Conservation (phyloP, 441 rosid species). For the Croton laevigatus region DNA sequence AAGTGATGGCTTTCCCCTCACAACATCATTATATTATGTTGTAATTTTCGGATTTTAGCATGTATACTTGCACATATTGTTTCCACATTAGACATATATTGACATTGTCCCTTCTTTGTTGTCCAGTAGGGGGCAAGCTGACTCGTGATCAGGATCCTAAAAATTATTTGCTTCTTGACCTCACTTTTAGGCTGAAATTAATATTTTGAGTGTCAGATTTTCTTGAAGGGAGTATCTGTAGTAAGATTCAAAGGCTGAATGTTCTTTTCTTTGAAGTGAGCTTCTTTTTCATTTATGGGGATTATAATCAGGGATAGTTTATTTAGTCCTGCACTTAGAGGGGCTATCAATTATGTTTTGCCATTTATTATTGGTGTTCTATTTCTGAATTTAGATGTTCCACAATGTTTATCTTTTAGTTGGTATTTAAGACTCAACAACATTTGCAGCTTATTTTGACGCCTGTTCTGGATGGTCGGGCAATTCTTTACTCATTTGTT, state of each 20-base stretch:
- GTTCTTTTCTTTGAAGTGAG: constrained; percentile 2
- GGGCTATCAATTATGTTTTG: neutral
- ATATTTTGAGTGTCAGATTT: neutral
- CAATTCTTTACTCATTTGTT: constrained; percentile 75
- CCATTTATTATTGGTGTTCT: neutral
- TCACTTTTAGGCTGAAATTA: neutral
- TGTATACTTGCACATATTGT: neutral
- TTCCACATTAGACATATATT: neutral
- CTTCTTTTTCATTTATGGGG: neutral
- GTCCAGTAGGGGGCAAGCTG: neutral
- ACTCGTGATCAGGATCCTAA: neutral
- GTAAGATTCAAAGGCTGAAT: neutral
- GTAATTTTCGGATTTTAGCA: too few relatives aligned
- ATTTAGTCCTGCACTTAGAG: neutral
- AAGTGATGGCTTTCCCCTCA: neutral
- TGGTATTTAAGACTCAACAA: constrained; percentile 12
- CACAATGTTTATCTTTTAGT: constrained; percentile 2
- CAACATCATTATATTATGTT: too few relatives aligned
- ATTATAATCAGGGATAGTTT: neutral
- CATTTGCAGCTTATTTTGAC: constrained; percentile 70
- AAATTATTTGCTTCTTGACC: neutral
- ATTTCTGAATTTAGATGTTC: neutral
- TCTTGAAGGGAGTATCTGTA: neutral
- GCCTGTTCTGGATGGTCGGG: constrained; percentile 84
- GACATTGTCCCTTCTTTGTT: neutral